phyloP scores from a whole-genome alignment of 805 yeast genomes.

The Saturnispora ahearnii region DNA sequence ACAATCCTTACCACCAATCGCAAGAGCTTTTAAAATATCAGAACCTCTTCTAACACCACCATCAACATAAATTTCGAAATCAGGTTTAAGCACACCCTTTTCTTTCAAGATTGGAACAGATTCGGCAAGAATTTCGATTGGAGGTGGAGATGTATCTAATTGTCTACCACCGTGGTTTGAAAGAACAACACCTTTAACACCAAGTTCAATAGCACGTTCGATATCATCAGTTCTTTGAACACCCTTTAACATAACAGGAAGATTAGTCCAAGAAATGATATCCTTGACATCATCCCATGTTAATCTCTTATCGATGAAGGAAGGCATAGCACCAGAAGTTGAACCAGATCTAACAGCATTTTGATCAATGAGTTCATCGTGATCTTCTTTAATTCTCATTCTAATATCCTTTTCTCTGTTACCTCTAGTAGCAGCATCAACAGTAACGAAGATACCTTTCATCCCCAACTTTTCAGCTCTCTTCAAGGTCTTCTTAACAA shows the following conservation, averaged over 20 bases:
- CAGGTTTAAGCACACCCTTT: slow-evolving; percentile 37
- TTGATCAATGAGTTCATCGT: slow-evolving; percentile 34
- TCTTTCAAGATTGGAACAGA: slow-evolving; percentile 42
- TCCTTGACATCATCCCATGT: slow-evolving; percentile 58
- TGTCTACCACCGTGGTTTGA: slow-evolving; percentile 91
- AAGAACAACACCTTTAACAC: slow-evolving; percentile 64
- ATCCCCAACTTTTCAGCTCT: slow-evolving; percentile 28
- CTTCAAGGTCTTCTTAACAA: slow-evolving; percentile 27
- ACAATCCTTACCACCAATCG: slow-evolving; percentile 66
- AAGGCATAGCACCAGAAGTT: slow-evolving; percentile 75
- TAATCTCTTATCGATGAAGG: slow-evolving; percentile 66
- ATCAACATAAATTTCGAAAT: slow-evolving; percentile 58
- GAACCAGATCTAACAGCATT: slow-evolving; percentile 62
- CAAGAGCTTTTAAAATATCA: slow-evolving; percentile 66
- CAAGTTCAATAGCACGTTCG: slow-evolving; percentile 57
- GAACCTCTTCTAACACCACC: slow-evolving; percentile 75
- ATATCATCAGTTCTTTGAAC: slow-evolving; percentile 79
- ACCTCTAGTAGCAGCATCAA: slow-evolving; percentile 88
- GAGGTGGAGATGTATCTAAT: slow-evolving; percentile 68
- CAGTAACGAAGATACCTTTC: slow-evolving; percentile 78
- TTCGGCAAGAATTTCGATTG: slow-evolving; percentile 66
- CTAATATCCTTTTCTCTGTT: slow-evolving; percentile 64
- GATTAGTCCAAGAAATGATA: slow-evolving; percentile 43
- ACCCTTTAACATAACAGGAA: slow-evolving; percentile 72
- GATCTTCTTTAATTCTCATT: slow-evolving; percentile 31